Evolutionary conservation across 768 basidiomycete genomes (phyloP), one percentile per base, ranked within the genome.

Genomic region (Pisolithus microcarpus): DNA sequence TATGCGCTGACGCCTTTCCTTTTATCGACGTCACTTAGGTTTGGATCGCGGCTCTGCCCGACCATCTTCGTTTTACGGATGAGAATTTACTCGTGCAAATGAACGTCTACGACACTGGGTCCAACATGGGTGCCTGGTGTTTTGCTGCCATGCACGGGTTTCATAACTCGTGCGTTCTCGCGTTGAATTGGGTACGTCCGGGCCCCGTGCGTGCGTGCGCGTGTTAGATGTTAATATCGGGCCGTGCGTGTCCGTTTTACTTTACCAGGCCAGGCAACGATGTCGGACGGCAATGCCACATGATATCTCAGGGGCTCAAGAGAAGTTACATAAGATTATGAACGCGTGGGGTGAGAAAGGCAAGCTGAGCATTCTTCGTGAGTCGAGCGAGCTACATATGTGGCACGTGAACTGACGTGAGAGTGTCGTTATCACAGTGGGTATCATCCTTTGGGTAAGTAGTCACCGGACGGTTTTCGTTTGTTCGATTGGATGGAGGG

Each of bases 101-200:
- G 55, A 77, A 80, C 16, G 86, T 87, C 79, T 85, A 89, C 57
- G 87, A 87, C 61, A 89, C 87, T 19, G 80, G 78, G 58, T 84
- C 84, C 15, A 88, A 87, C 58, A 77, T 77, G 26, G 85, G 87
- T 43, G 85, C 86, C 9, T 91, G 88, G 89, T 86, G 83, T 58
- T 91, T 79, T 68, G 85, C 79, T 56, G 74, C 75, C 61, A 84
- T 88, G 73, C 87, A 91, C 63, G 72, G 80, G 42, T 71, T 84
- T 54, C 79, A 90, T 57, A 84, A 84, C 38, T 84, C 83, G 52
- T 81, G 80, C 58, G 69, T 76, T 30, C 72, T 89, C 49, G 82
- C 79, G 18, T 62, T 90, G 37, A 76, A 78, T 57, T 73, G 75
- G 65, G 87, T 88, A 59, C 69, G 78, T 73, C 31, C 5, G 34